A percentile compares a stretch with the other conserved stretches of the same genome.
phyloP scores from a whole-genome alignment of 1,284 basidiomycete genomes.

The Microbotryum lychnidis-dioicae region DNA sequence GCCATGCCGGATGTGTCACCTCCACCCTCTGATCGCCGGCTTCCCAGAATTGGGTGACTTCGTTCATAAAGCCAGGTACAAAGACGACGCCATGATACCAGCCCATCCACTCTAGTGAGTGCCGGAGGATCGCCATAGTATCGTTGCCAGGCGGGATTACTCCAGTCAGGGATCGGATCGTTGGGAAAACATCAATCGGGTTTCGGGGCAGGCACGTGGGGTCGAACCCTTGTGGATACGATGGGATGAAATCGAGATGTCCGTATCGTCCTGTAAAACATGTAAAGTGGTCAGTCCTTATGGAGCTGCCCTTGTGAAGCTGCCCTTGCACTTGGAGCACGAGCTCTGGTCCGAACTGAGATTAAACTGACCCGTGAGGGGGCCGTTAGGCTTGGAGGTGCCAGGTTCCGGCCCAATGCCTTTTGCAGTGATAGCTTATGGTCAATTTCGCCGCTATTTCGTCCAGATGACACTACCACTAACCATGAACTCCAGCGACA shows the following conservation, averaged over 20 bases:
- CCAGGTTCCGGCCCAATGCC: too few relatives aligned
- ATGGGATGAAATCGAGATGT: not conserved
- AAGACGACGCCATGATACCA: conserved; percentile 1
- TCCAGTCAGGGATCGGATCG: not conserved
- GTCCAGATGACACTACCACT: not conserved
- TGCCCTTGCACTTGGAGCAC: not conserved
- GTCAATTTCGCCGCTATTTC: too few relatives aligned
- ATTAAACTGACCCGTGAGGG: too few relatives aligned
- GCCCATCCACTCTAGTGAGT: not conserved
- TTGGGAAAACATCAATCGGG: not conserved
- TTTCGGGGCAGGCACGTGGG: not conserved
- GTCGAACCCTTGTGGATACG: not conserved
- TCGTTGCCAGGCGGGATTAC: conserved; percentile 7
- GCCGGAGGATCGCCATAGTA: not conserved
- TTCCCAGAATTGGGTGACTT: conserved; percentile 16
- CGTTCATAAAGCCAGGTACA: not conserved
- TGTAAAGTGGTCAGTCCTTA: not conserved
- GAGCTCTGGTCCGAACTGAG: too few relatives aligned
- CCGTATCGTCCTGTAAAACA: not conserved
- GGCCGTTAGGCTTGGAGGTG: too few relatives aligned
- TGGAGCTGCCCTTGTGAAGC: not conserved
- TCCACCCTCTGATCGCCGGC: conserved; percentile 3
- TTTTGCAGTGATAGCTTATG: too few relatives aligned
- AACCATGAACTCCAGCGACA: conserved; percentile 12
- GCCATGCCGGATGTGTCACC: conserved; percentile 16